Evolutionary conservation across 495 filamentous ascomycete genomes (phyloP).

Genomic region (Viridothelium virens): DNA sequence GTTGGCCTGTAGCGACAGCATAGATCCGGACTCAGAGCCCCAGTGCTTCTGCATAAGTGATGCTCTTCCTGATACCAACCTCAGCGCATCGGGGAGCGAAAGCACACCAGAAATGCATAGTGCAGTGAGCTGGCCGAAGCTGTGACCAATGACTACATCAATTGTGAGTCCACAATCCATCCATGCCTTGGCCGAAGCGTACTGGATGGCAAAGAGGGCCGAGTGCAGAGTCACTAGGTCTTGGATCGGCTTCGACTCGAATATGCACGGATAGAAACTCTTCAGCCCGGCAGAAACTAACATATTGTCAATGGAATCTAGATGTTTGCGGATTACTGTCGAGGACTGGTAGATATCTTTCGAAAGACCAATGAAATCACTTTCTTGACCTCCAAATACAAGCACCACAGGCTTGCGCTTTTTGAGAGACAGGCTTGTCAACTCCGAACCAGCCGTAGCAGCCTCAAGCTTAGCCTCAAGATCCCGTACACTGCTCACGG

Average conservation of each 20-base stretch:
- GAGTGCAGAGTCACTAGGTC: conserved; percentile 11
- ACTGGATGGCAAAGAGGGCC: conserved; percentile 43
- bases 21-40: conserved; percentile 7
- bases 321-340: conserved; percentile 43
- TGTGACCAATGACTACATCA: conserved; percentile 44
- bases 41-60: not conserved
- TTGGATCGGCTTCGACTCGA: not conserved
- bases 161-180: conserved; percentile 39
- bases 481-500: not conserved
- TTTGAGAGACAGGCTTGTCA: not conserved
- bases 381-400: conserved; percentile 17
- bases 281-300: not conserved
- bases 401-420: conserved; percentile 14
- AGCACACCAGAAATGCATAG: conserved; percentile 37
- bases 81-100: conserved; percentile 30
- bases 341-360: not conserved
- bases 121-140: conserved; percentile 43
- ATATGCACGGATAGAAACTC: not conserved
- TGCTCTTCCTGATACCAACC: not conserved
- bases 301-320: conserved; percentile 18
- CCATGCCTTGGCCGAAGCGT: conserved; percentile 42
- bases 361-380: not conserved
- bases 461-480: not conserved
- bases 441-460: not conserved
- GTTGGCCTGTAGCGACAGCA: conserved; percentile 10